Evolutionary conservation across 2,329 filamentous ascomycete genomes (phyloP), one percentile per base, ranked within the genome.

Genomic region (Diaporthe destruens): DNA sequence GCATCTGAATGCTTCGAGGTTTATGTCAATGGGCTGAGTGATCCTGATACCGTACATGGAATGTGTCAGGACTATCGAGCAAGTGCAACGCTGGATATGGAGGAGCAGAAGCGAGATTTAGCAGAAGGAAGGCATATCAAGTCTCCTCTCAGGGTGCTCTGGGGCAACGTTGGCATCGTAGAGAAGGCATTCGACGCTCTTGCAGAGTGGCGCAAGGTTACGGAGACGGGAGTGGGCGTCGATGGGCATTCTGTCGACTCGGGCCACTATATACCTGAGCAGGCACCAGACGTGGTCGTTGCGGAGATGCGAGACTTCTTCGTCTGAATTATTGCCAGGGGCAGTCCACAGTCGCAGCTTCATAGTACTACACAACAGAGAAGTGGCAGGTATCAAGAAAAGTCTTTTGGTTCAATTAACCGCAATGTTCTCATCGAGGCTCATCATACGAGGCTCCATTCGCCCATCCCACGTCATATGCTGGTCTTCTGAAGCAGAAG

Each of bases 51-150:
- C 0, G 82, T 90, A 14, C 83, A 85, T 72, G 83, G 83, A 0
- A 87, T 85, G 80, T 89, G 87, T 73, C 84, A 90, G 74, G 88
- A 90, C 75, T 91, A 90, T 73, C 80, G 87, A 14, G 88, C 88
- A 0, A 83, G 82, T 6, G 86, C 86, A 18, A 85, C 83, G 0
- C 76, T 88, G 32, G 89, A 90, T 77, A 76, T 90, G 6, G 85
- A 88, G 2, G 84, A 86, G 76, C 82, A 87, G 53, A 82, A 82
- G 71, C 78, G 80, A 25, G 87, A 90, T 77, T 72, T 85, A 63
- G 76, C 80, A 8, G 77, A 79, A 1, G 85, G 85, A 0, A 81
- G 80, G 73, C 82, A 82, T 77, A 83, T 90, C 6, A 75, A 77
- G 20, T 84, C 82, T 59, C 86, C 87, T 2, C 36, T 90, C 47